These are phyloP conservation scores for Prorocentrum cordatum DNA, from an alignment of 169 alveolate species.

Conservation along the genomic window DNA sequence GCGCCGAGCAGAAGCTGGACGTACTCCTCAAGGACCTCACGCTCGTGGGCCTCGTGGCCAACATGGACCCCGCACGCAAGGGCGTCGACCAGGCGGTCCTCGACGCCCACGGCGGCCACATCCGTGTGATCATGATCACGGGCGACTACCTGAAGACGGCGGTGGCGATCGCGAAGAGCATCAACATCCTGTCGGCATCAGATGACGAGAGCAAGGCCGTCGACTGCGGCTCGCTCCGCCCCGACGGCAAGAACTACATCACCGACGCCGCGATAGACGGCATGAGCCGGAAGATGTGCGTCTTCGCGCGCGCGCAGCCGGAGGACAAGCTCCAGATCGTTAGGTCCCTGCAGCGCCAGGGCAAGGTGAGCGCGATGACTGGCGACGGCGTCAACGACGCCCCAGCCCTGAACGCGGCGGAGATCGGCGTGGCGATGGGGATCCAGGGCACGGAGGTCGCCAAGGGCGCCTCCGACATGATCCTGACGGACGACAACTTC, in stretches of 20 bases:
- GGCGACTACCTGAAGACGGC: constrained; percentile 98
- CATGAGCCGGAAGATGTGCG: constrained; percentile 71
- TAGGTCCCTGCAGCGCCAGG: constrained; percentile 73
- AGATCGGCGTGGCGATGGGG: constrained; percentile 93
- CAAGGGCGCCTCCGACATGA: constrained; percentile 86
- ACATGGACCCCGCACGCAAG: constrained; percentile 93
- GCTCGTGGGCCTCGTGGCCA: constrained; percentile 81
- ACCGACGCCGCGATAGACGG: too few relatives aligned
- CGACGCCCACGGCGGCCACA: constrained; percentile 90
- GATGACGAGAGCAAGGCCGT: constrained; percentile 20
- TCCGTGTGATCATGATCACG: constrained; percentile 96
- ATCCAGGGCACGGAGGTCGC: constrained; percentile 87
- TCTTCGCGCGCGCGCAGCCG: constrained; percentile 88
- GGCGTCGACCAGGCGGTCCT: constrained; percentile 94
- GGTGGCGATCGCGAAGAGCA: constrained; percentile 90
- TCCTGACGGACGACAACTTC: constrained; percentile 78
- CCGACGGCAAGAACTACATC: background rate
- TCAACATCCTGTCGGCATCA: constrained; percentile 76
- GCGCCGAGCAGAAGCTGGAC: too few relatives aligned
- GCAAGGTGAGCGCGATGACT: constrained; percentile 85
- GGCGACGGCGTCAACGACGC: constrained; percentile 93
- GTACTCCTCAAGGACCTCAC: constrained; percentile 1
- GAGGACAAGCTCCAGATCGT: constrained; percentile 80
- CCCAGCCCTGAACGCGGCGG: constrained; percentile 91
- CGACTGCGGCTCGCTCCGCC: background rate